Percentiles rank a stretch among this genome's conserved stretches.
Evolutionary conservation across 179 eudicot species (phyloP).

Genomic region (Corrigiola litoralis): DNA sequence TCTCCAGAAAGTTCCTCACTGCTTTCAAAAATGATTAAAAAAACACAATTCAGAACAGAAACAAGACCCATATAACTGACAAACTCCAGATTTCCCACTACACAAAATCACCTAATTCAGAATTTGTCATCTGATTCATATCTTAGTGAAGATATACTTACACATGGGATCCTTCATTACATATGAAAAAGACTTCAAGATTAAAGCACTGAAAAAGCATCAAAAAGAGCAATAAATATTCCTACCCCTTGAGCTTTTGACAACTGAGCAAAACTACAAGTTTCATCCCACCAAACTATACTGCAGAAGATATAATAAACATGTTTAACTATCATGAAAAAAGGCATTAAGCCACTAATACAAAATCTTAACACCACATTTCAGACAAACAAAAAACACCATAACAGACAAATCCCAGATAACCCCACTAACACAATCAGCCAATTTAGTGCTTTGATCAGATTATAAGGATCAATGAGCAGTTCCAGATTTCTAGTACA

Average conservation of each 20-base stretch:
- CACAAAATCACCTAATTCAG: constrained; percentile 4
- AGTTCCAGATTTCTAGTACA: not conserved
- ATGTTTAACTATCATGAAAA: constrained; percentile 1
- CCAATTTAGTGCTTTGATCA: not conserved
- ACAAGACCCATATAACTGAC: not conserved
- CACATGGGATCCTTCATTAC: no score
- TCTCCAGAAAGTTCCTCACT: constrained; percentile 24
- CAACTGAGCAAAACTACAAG: not conserved
- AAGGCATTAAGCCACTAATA: not conserved
- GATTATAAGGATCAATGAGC: not conserved
- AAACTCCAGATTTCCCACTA: constrained; percentile 10
- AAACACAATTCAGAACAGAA: not conserved
- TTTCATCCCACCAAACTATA: constrained; percentile 1
- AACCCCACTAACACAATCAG: constrained; percentile 1
- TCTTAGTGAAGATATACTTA: not conserved
- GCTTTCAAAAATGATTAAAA: not conserved
- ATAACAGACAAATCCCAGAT: not conserved
- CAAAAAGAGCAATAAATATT: not conserved
- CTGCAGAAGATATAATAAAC: not conserved
- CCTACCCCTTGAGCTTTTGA: not conserved
- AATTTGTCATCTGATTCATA: not conserved
- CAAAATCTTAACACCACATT: not conserved
- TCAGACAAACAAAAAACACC: not conserved
- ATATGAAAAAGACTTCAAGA: not conserved
- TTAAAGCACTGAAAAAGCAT: not conserved